These are phyloP conservation scores for Pulveroboletus sp. DNA, from an alignment of 768 basidiomycete genomes.

Conservation along the genomic window DNA sequence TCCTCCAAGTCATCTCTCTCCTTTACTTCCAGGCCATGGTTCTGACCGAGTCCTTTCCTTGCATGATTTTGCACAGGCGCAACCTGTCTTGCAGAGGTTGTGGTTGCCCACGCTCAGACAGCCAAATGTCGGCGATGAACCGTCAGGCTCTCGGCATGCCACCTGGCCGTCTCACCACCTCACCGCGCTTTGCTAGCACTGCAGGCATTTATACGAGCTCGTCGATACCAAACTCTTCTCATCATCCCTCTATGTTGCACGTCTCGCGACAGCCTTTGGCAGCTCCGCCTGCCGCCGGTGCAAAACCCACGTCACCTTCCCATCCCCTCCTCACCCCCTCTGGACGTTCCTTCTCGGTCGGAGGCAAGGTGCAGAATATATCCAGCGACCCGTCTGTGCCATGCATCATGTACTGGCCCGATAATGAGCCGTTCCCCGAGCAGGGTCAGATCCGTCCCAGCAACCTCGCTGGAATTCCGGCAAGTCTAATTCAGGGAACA, in stretches of 20 bases:
- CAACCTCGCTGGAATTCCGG: slow-evolving; percentile 49
- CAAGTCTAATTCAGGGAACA: slow-evolving; percentile 26
- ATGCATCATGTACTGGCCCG: slow-evolving; percentile 88
- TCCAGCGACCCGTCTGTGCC: slow-evolving; percentile 66
- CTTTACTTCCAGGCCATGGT: slow-evolving; percentile 27
- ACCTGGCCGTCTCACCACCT: slow-evolving; percentile 20
- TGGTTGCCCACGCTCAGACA: slow-evolving; percentile 53
- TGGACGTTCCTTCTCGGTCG: slow-evolving; percentile 68
- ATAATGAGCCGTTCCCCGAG: slow-evolving; percentile 80
- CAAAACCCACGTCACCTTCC: slow-evolving; percentile 40
- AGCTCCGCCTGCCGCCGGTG: slow-evolving; percentile 14
- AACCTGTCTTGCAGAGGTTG: slow-evolving; percentile 76
- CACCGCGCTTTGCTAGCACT: slow-evolving; percentile 22
- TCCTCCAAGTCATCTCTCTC: slow-evolving; percentile 1
- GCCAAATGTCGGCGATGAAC: slow-evolving; percentile 27
- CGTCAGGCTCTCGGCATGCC: slow-evolving; percentile 27
- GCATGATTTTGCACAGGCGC: slow-evolving; percentile 57
- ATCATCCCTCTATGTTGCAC: slow-evolving; percentile 24
- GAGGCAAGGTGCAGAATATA: slow-evolving; percentile 77
- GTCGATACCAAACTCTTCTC: slow-evolving; percentile 27
- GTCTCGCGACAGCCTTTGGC: slow-evolving; percentile 26
- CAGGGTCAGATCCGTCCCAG: slow-evolving; percentile 72
- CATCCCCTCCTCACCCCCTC: slow-evolving; percentile 80
- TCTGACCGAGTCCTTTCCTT: slow-evolving; percentile 46
- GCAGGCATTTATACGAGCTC: slow-evolving; percentile 14